Conservation (phyloP, 2,329 filamentous ascomycete genomes). For the Chrysoporthe austroafricana region DNA sequence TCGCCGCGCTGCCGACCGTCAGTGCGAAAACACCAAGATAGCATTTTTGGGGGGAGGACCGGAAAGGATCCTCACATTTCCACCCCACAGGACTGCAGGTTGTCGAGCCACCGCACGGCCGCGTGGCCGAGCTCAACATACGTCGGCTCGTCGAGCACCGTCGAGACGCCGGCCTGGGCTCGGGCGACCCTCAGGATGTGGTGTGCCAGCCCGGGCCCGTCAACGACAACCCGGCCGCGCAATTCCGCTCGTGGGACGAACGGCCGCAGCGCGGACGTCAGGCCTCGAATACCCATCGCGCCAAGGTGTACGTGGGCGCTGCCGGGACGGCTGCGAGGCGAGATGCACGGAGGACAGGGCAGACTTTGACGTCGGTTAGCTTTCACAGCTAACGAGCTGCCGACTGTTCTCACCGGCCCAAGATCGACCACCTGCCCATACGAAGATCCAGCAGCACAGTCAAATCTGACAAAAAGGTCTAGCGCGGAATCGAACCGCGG, state of each 20-base stretch:
- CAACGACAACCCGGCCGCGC: slow-evolving; percentile 31
- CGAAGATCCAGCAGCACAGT: not conserved
- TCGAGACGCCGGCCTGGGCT: slow-evolving; percentile 7
- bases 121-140: slow-evolving; percentile 30
- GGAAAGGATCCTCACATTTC: slow-evolving; percentile 24
- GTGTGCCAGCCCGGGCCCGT: slow-evolving; percentile 37
- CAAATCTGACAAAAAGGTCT: not conserved
- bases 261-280: slow-evolving; percentile 32
- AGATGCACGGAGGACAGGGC: not conserved
- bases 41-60: slow-evolving; percentile 7
- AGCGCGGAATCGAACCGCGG: slow-evolving; percentile 9
- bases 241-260: slow-evolving; percentile 31
- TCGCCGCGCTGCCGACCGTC: slow-evolving; percentile 56
- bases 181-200: slow-evolving; percentile 30
- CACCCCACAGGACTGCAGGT: slow-evolving; percentile 26
- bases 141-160: slow-evolving; percentile 31
- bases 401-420: not conserved
- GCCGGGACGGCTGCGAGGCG: too few species aligned
- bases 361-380: not conserved
- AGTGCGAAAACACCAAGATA: not conserved
- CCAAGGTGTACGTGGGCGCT: not conserved
- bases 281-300: slow-evolving; percentile 35
- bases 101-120: slow-evolving; percentile 32
- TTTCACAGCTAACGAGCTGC: not conserved
- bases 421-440: not conserved